Base-by-base conservation (phyloP, 371 early-diverging fungal genomes). In the Parasitella parasitica region DNA sequence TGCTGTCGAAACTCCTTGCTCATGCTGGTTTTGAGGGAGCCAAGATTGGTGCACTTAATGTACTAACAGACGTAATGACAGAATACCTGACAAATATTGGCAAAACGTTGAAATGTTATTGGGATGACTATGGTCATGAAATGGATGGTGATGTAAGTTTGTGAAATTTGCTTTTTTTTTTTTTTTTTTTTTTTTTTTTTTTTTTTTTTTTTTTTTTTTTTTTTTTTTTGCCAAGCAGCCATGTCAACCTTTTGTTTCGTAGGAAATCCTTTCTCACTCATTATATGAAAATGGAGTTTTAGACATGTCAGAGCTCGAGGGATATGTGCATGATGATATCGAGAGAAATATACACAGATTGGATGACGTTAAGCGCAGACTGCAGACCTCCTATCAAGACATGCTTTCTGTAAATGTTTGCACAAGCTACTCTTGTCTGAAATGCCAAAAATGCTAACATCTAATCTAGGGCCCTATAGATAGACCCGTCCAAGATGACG, bases 11-110 rank as follows among this genome's bases (percentile, higher is more conserved):
- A 61, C 63, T 95, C 34, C 78, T 95, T 34, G 81, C 88, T 39
- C 95, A 97, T 69, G 83, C 91, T 27, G 97, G 97, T 12, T 97
- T 96, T 78, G 96, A 97, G 72, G 88, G 86, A 68, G 71, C 86
- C 68, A 67, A 87, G 66, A 52, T 66, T 61, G 72, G 68, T 18
- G 92, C 95, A 18, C 62, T 95, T 59, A 74, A 86, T 36, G 80
- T 91, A n/a, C 61, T 94, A 53, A 87, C 89, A 18, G 96, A 94
- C 59, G 78, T 94, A 22, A 82, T 87, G 22, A 76, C 77, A 35
- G 89, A 94, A 50, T 93, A 91, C 64, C 72, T 97, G 35, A 46
- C 78, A 39, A 96, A 92, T 64, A 76, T 96, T 20, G 96, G 95
- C 13, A 88, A 86, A 67, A 92, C 92, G 2, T 64, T 96, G 38